phyloP scores from a whole-genome alignment of 1,139 yeast genomes.

The Diutina ranongensis region DNA sequence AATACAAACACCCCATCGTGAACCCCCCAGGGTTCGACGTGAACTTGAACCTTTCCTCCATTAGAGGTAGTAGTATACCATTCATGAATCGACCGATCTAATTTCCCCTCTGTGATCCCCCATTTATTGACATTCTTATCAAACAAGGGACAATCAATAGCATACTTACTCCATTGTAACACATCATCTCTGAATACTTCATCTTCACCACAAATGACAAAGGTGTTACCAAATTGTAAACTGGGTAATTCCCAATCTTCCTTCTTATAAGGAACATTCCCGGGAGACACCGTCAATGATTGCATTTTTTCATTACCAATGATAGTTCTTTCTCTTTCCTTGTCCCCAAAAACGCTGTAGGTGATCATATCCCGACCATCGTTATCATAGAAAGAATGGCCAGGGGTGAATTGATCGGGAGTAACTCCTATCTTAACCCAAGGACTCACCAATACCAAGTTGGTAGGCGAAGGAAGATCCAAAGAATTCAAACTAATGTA shows the following conservation, averaged over 20 bases:
- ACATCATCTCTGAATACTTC: conserved; percentile 34
- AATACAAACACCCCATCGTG: conserved; percentile 28
- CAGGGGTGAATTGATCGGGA: conserved; percentile 13
- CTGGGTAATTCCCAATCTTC: conserved; percentile 9
- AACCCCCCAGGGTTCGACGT: conserved; percentile 34
- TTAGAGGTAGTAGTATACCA: neutral
- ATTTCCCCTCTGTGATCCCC: neutral
- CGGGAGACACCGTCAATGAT: conserved; percentile 14
- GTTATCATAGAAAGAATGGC: conserved; percentile 27
- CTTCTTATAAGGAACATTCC: conserved; percentile 12
- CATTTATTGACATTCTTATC: conserved; percentile 11
- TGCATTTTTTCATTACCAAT: conserved; percentile 12
- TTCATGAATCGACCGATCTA: neutral
- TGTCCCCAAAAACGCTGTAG: conserved; percentile 8
- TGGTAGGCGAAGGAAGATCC: conserved; percentile 15
- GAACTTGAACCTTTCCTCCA: conserved; percentile 12
- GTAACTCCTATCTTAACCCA: conserved; percentile 23
- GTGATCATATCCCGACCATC: conserved; percentile 21
- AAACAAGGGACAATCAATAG: conserved; percentile 19
- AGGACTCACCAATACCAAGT: conserved; percentile 26
- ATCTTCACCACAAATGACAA: conserved; percentile 30
- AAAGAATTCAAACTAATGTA: neutral
- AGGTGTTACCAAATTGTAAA: conserved; percentile 11
- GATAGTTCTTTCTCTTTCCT: conserved; percentile 8
- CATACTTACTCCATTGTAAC: conserved; percentile 24